phyloP scores from a whole-genome alignment of 176 grass and related monocot species.

The Cocos nucifera region DNA sequence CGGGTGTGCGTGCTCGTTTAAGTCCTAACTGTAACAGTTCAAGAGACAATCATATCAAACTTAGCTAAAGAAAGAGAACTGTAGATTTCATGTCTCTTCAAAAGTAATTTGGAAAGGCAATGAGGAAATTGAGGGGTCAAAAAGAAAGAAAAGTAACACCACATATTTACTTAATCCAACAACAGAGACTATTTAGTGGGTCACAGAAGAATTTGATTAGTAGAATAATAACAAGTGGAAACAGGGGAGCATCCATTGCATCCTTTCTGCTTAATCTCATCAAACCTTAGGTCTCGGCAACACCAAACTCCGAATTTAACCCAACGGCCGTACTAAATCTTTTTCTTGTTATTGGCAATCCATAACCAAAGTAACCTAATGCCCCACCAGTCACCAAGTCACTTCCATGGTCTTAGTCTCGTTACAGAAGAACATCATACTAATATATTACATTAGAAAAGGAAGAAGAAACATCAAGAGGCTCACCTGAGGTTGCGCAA shows the following conservation, averaged over 20 bases:
- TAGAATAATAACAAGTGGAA: background rate
- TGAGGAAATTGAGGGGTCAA: conserved; percentile 15
- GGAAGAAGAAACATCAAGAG: background rate
- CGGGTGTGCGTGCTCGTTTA: background rate
- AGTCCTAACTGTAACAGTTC: background rate
- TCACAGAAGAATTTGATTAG: background rate
- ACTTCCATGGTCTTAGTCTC: no score
- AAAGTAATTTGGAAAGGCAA: conserved; percentile 22
- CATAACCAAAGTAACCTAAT: no score
- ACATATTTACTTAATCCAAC: conserved; percentile 20
- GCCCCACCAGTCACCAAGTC: no score
- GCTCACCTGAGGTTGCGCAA: no score
- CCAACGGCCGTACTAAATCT: background rate
- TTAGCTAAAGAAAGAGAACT: background rate
- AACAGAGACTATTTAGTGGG: conserved; percentile 8
- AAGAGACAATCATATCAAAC: background rate
- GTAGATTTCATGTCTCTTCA: conserved; percentile 1
- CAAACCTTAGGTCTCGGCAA: background rate
- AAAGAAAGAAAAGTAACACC: conserved; percentile 2
- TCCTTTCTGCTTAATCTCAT: background rate
- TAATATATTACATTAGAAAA: background rate
- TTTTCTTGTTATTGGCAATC: no score
- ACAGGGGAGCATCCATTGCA: background rate
- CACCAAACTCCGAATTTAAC: background rate
- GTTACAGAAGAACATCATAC: no score